Evolutionary conservation across 169 alveolate genomes (phyloP), one percentile per base, ranked within the genome.

Genomic region (Babesia bovis): DNA sequence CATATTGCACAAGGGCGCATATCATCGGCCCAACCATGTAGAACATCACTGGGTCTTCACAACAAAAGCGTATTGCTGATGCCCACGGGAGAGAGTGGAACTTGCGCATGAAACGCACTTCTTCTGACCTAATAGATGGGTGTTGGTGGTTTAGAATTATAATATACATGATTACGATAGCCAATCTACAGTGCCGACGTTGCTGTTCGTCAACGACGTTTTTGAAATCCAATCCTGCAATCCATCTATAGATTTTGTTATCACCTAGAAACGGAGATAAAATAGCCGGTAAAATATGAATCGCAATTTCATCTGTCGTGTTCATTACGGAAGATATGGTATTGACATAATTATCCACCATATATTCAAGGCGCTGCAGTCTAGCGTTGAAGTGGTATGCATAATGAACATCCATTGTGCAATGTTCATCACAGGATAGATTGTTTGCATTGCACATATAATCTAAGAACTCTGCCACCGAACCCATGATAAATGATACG

Each of bases 21-120:
- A 56, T 53, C 26, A 78, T 36, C 25, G 68, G 70, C 30, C 66
- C 81, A n/a, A 78, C 81, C 57, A 78, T 55, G 76, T 69, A 51
- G 65, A 50, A 57, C 26, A 42, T 53, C 28, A 45, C 69, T 1
- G 58, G 66, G 40, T 78, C 87, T 7, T 13, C 42, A 19, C 70
- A 42, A 30, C 87, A 78, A 41, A 59, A 78, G 13, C 56, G 10
- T 26, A 78, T 15, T 32, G 76, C 82, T 1, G 87, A 70, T 9
- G 51, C 56, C 87, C 87, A 78, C 2, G 87, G 87, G 26, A 78
- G 47, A 26, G 77, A 28, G 75, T 67, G 73, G 33, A 78, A 40
- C 40, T 53, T 52, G 30, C 87, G 59, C 57, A 78, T 17, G 26
- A 36, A 59, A 17, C 53, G 25, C 21, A 78, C 52, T 23, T 66